These are phyloP conservation scores for Nepenthes alata DNA, from an alignment of 179 eudicot species.

Conservation along the genomic window DNA sequence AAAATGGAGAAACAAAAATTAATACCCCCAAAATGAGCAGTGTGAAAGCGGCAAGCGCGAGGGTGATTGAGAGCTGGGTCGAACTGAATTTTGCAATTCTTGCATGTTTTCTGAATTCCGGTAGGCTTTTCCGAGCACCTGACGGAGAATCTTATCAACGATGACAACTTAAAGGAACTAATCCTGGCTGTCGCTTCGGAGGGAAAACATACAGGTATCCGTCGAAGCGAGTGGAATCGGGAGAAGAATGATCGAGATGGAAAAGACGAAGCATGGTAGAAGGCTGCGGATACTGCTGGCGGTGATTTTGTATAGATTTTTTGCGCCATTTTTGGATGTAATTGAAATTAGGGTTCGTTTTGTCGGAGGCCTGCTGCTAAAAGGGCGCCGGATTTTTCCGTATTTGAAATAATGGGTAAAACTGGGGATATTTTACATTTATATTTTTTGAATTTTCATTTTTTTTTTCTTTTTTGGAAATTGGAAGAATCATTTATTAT, in stretches of 20 bases:
- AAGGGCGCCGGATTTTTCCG: no score
- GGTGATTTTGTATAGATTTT: constrained; percentile 3
- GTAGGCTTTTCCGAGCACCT: constrained; percentile 32
- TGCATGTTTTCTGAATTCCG: constrained; percentile 48
- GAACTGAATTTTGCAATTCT: constrained; percentile 74
- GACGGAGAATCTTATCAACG: constrained; percentile 11
- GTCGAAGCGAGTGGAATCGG: constrained; percentile 4
- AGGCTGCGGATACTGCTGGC: constrained; percentile 3
- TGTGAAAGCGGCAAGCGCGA: constrained; percentile 69
- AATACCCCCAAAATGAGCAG: constrained; percentile 85
- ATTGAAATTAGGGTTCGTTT: background rate
- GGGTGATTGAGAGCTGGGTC: constrained; percentile 65
- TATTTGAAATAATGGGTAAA: no score
- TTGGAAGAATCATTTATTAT: no score
- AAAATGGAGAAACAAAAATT: background rate
- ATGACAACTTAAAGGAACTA: constrained; percentile 8
- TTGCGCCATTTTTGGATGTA: constrained; percentile 4
- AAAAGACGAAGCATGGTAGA: constrained; percentile 2
- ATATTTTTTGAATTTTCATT: no score
- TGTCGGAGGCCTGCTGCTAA: no score
- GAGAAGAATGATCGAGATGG: background rate
- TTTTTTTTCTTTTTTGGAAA: no score
- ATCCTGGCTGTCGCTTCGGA: constrained; percentile 1
- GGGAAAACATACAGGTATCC: constrained; percentile 1
- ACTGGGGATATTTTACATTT: no score